phyloP scores from a whole-genome alignment of 495 filamentous ascomycete genomes.

The Aspergillus leporis region DNA sequence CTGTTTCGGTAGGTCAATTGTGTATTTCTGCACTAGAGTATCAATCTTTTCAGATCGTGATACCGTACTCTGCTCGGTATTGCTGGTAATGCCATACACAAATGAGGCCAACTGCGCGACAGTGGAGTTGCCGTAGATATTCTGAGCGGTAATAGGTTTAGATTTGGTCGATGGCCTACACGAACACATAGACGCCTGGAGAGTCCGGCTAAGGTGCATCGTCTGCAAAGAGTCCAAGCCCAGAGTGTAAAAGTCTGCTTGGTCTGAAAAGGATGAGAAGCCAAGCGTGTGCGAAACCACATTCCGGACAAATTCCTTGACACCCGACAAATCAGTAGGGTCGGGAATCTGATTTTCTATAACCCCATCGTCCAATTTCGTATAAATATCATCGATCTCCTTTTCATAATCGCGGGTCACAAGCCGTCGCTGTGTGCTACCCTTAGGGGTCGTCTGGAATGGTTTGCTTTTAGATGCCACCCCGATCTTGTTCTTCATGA shows the following conservation, averaged over 20 bases:
- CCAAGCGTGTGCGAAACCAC: neutral
- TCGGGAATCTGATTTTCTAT: neutral
- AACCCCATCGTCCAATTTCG: constrained; percentile 13
- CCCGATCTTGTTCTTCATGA: constrained; percentile 29
- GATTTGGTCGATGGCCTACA: neutral
- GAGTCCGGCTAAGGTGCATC: constrained; percentile 24
- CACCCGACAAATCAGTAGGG: neutral
- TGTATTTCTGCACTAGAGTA: constrained; percentile 23
- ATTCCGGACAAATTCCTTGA: neutral
- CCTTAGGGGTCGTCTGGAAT: constrained; percentile 55
- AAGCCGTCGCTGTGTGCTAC: constrained; percentile 49
- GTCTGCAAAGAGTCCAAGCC: constrained; percentile 39
- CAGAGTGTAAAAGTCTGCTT: constrained; percentile 25
- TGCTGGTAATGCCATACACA: constrained; percentile 20
- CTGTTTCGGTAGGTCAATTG: neutral
- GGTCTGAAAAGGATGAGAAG: neutral
- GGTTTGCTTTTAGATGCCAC: constrained; percentile 50
- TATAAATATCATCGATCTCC: constrained; percentile 55
- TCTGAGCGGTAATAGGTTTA: constrained; percentile 22
- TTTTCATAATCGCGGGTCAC: constrained; percentile 51
- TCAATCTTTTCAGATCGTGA: constrained; percentile 25
- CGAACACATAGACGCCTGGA: constrained; percentile 22
- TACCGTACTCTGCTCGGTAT: constrained; percentile 10
- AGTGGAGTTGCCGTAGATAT: constrained; percentile 34
- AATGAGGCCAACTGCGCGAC: constrained; percentile 22